A percentile compares a stretch with the other conserved stretches of the same genome.
Evolutionary conservation across 2,329 filamentous ascomycete genomes (phyloP).

Genomic region (Chaetothyriales sp.): DNA sequence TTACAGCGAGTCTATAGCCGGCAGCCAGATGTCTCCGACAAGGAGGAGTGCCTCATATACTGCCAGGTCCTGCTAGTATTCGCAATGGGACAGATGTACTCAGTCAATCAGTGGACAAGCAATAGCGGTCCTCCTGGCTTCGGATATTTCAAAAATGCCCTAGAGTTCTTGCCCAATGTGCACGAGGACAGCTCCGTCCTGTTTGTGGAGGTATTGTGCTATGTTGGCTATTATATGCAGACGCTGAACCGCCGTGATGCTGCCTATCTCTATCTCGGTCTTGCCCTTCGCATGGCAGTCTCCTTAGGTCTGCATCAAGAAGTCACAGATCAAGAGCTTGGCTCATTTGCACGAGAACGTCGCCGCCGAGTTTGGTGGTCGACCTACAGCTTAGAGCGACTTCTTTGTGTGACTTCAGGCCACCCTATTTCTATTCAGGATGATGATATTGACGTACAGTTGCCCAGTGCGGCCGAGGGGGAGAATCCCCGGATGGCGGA

Average conservation of each 20-base stretch:
- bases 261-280: constrained; percentile 39
- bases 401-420: constrained; percentile 39
- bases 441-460: constrained; percentile 36
- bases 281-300: constrained; percentile 38
- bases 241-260: constrained; percentile 34
- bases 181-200: constrained; percentile 41
- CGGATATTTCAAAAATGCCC: constrained; percentile 38
- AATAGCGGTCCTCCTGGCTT: constrained; percentile 30
- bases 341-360: constrained; percentile 30
- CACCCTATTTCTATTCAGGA: constrained; percentile 43
- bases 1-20: constrained; percentile 32
- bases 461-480: constrained; percentile 18
- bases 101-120: constrained; percentile 41
- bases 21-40: constrained; percentile 29
- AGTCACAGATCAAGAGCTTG: constrained; percentile 32
- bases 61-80: constrained; percentile 40
- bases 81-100: constrained; percentile 43
- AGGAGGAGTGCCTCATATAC: constrained; percentile 35
- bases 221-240: constrained; percentile 44
- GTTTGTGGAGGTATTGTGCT: constrained; percentile 40
- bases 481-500: constrained; percentile 36
- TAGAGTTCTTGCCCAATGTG: constrained; percentile 41
- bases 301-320: constrained; percentile 39
- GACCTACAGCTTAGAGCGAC: constrained; percentile 40
- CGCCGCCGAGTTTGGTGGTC: constrained; percentile 40